Evolutionary conservation across 257 asterid species (phyloP).

Genomic region (Cinchona pubescens): DNA sequence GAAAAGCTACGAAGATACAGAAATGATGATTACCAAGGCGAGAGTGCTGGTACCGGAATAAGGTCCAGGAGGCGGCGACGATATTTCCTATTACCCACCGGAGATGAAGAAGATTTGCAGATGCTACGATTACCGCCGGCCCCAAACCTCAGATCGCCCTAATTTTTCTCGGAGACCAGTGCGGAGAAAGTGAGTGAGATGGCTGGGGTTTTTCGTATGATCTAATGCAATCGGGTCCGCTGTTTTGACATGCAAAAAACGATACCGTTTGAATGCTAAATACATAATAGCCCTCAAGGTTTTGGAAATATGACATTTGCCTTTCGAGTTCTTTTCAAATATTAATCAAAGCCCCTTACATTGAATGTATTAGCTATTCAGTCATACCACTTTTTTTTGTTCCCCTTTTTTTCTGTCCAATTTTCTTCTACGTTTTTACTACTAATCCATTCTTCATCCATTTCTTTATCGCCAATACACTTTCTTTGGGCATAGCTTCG

Average conservation of each 20-base stretch:
- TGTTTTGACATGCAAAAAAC: neutral
- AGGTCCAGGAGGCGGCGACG: conserved; percentile 46
- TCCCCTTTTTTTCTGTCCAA: too few species aligned
- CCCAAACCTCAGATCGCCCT: conserved; percentile 13
- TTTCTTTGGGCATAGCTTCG: too few species aligned
- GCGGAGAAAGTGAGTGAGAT: too few species aligned
- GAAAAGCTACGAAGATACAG: neutral
- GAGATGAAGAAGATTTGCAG: neutral
- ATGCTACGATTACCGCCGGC: neutral
- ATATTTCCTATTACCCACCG: conserved; percentile 22
- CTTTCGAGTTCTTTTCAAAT: neutral
- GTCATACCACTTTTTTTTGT: too few species aligned
- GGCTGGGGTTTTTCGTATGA: conserved; percentile 1
- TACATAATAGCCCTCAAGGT: neutral
- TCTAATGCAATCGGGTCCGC: conserved; percentile 8
- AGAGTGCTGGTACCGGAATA: conserved; percentile 55
- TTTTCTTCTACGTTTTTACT: too few species aligned
- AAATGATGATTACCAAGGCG: conserved; percentile 32
- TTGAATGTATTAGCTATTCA: too few species aligned
- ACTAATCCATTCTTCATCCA: too few species aligned
- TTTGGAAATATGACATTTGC: neutral
- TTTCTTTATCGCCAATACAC: too few species aligned
- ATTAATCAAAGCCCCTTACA: neutral
- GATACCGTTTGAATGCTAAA: neutral
- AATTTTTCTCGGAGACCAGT: neutral